phyloP scores from a whole-genome alignment of 306 rosid species.

The Betula pendula region DNA sequence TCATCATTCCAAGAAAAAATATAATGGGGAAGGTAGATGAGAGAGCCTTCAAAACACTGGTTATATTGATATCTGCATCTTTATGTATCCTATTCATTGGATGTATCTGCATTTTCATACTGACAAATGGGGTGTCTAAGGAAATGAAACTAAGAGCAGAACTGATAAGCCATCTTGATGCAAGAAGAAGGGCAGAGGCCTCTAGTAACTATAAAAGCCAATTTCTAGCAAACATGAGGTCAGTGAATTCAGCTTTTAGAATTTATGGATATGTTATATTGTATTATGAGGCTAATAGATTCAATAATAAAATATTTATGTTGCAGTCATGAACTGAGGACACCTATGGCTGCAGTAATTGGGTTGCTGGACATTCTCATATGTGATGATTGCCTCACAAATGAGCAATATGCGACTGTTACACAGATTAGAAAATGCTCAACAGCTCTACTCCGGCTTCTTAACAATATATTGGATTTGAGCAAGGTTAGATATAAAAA shows the following conservation, averaged over 20 bases:
- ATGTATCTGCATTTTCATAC: conserved; percentile 87
- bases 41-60: conserved; percentile 89
- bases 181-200: conserved; percentile 98
- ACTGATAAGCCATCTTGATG: conserved; percentile 89
- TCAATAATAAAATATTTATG: conserved; percentile 9
- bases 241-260: conserved; percentile 15
- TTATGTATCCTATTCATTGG: conserved; percentile 86
- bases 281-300: neutral
- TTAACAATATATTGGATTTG: conserved; percentile 90
- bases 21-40: conserved; percentile 98
- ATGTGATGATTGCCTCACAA: conserved; percentile 92
- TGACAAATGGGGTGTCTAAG: conserved; percentile 98
- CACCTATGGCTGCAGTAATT: conserved; percentile 99
- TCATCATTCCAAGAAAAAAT: conserved; percentile 87
- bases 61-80: conserved; percentile 89
- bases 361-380: conserved; percentile 97
- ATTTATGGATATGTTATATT: neutral
- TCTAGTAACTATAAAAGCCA: conserved; percentile 97
- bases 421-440: conserved; percentile 97
- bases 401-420: conserved; percentile 85
- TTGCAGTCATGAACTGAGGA: conserved; percentile 93
- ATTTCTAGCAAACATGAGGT: conserved; percentile 99
- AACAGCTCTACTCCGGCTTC: conserved; percentile 93
- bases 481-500: conserved; percentile 68
- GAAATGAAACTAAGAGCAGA: conserved; percentile 98